phyloP scores from a whole-genome alignment of 2,329 filamentous ascomycete species.

The Colletotrichum sp. region DNA sequence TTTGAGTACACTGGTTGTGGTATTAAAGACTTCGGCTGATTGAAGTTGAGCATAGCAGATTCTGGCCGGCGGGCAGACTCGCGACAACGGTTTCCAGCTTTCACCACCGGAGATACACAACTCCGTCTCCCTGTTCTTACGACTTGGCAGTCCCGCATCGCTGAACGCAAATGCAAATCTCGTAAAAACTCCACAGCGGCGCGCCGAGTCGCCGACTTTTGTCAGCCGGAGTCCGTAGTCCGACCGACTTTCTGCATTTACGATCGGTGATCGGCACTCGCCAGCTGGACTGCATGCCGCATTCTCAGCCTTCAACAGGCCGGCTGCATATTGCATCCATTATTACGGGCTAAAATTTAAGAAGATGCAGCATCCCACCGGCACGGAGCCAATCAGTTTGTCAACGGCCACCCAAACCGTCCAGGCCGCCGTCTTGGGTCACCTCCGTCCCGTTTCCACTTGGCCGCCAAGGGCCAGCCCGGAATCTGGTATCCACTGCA shows the following conservation, averaged over 20 bases:
- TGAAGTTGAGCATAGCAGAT: not conserved
- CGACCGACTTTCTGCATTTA: not conserved
- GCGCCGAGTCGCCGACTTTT: not conserved
- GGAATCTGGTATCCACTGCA: not conserved
- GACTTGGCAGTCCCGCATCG: not conserved
- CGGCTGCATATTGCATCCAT: not conserved
- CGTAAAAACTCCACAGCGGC: not conserved
- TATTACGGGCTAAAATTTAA: not conserved
- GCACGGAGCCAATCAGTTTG: not conserved
- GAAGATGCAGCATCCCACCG: not conserved
- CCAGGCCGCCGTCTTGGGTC: not conserved
- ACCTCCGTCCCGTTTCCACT: not conserved
- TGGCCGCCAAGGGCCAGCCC: not conserved
- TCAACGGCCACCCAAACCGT: not conserved
- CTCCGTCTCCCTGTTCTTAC: not conserved
- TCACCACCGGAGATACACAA: not conserved
- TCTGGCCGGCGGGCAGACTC: not conserved
- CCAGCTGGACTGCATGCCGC: not conserved
- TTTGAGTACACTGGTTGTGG: not conserved
- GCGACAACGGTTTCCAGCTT: not conserved
- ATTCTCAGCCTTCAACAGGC: rapidly evolving
- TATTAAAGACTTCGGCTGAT: not conserved
- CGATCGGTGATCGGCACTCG: not conserved
- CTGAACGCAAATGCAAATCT: not conserved
- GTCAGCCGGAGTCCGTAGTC: not conserved